Conservation (phyloP, 2,329 filamentous ascomycete genomes). For the Juglanconis sp. region DNA sequence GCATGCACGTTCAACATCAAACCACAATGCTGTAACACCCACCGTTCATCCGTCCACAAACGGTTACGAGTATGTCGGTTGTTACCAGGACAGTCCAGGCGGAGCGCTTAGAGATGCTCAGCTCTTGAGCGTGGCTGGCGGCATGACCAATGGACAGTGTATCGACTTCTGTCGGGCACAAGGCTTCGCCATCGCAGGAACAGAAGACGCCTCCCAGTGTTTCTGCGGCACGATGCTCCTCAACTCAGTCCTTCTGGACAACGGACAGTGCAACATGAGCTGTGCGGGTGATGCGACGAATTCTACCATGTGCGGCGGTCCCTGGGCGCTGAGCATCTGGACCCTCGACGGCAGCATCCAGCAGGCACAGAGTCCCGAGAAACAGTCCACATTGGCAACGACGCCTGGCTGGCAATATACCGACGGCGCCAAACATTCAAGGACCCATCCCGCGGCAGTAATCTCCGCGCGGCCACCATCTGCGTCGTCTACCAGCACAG, state of each 20-base stretch:
- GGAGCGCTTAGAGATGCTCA: conserved; percentile 7
- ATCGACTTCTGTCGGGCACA: conserved; percentile 43
- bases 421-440: neutral
- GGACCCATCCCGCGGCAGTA: neutral
- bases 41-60: neutral
- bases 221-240: conserved; percentile 43
- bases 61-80: conserved; percentile 11
- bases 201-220: conserved; percentile 46
- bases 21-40: neutral
- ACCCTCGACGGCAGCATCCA: conserved; percentile 31
- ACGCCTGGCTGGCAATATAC: neutral
- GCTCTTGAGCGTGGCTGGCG: neutral
- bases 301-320: conserved; percentile 45
- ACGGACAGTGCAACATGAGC: conserved; percentile 42
- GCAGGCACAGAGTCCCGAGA: neutral
- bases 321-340: conserved; percentile 44
- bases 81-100: conserved; percentile 8
- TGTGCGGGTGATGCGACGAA: conserved; percentile 48
- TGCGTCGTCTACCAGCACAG: neutral
- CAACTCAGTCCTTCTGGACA: conserved; percentile 39
- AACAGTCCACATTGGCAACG: neutral
- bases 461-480: neutral
- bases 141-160: conserved; percentile 30
- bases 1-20: neutral
- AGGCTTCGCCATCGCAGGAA: conserved; percentile 46